Base-by-base conservation (phyloP, 2,329 filamentous ascomycete species). In the Fusarium scirpi region DNA sequence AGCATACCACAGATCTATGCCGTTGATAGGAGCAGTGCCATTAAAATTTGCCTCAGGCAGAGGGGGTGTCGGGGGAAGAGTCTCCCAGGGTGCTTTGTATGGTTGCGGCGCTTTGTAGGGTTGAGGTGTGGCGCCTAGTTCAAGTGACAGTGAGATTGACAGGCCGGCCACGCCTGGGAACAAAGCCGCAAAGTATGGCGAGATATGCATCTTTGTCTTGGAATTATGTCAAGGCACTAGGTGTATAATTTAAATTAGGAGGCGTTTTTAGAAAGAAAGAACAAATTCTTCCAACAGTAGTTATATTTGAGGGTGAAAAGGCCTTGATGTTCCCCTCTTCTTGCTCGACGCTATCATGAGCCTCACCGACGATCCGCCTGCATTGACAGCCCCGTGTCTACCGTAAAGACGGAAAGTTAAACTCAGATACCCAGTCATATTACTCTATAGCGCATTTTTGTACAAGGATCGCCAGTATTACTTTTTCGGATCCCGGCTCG, bases 1-100 rank as follows among this genome's bases (percentile, higher is more conserved):
- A 11, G 56, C 56, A 6, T 57, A 59, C 56, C 56, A 59, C 2
- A 59, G 22, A 24, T 59, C 51, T 6, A 59, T 59, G 7, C 56
- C 38, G 18, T 45, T 32, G 30, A 57, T 57, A 0, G 15, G 11
- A 6, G 5, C 38, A 7, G 56, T 59, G 3, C 56, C 56, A 15
- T 59, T 22, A 3, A 44, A 57, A 9, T 29, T 59, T 18, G 56
- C 13, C 3, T 57, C 25, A 5, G 56, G 49, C 29, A 59, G 20
- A 4, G 29, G 47, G 7, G 16, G 30, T n/a, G 38, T 12, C 11
- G 55, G 29, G 44, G 56, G 56, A 2, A 59, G 56, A 7, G 49
- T 59, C 15, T 59, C 5, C 49, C 56, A 57, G 2, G 56, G 56
- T 9, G 38, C 49, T 7, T 15, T 24, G 25, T 59, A 59, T 8